Evolutionary conservation across 2,329 filamentous ascomycete genomes (phyloP), one percentile per base, ranked within the genome.

Genomic region (Colletotrichum salicis): DNA sequence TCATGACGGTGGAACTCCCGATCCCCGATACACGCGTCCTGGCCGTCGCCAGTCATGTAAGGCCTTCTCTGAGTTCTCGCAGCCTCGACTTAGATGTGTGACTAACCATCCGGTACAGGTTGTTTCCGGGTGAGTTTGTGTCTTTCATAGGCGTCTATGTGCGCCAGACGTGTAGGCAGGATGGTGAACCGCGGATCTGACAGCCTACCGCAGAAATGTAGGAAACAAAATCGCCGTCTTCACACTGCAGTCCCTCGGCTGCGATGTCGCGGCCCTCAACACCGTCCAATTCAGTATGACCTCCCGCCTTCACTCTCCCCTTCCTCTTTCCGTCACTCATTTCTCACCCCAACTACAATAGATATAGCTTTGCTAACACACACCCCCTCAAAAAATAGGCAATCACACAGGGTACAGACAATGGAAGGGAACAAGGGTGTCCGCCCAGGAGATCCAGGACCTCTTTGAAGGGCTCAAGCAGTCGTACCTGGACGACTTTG

Each of bases 151-250:
- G 6, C 59, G 29, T 13, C n/a, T n/a, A 22, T 24, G 58, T 24
- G 60, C 54, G n/a, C 31, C 19, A 11, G 29, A 8, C 22, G 11
- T 56, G 4, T 35, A 8, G 33, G 15, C 54, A 56, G 13, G 6
- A 24, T 19, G 22, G 2, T 22, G 13, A 19, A 48, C 55, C 24
- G 63, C 60, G 19, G 22, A 29, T 54, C 41, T 22, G 41, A 48
- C 41, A 48, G 41, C 41, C 41, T 48, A 45, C 52, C 22, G 74
- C 81, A 97, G 96, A 80, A 96, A 98, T 88, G 96, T 99, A 76
- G 96, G 96, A 63, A 99, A 99, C 82, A 97, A 96, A 78, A 97
- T 99, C 87, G 95, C 95, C 54, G 95, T 95, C 1, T 97, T 97
- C 79, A 94, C 95, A 75, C 92, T 99, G 88, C 96, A 99, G 82